A percentile compares a stretch with the other conserved stretches of the same genome.
These are phyloP conservation scores for Fonsecaea pedrosoi DNA, from an alignment of 2,329 filamentous ascomycete genomes.

Conservation along the genomic window DNA sequence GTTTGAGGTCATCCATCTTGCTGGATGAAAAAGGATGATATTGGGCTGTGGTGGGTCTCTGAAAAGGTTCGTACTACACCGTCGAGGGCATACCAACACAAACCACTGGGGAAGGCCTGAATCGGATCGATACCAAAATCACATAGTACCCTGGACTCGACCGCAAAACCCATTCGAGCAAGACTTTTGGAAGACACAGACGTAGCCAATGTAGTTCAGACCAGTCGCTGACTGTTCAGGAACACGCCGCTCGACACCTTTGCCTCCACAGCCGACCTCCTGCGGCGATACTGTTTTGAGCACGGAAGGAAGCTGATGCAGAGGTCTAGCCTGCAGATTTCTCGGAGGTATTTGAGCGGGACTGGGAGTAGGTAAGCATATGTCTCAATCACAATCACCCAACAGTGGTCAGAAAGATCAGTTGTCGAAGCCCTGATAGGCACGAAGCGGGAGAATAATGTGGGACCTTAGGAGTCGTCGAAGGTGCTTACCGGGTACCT, in stretches of 20 bases:
- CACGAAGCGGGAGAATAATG: constrained; percentile 7
- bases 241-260: neutral
- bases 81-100: neutral
- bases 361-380: neutral
- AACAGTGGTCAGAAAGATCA: neutral
- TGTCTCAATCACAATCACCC: neutral
- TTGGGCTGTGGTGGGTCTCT: neutral
- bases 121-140: neutral
- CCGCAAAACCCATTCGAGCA: neutral
- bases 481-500: neutral
- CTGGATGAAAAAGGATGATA: neutral
- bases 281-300: neutral
- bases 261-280: neutral
- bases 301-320: neutral
- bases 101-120: neutral
- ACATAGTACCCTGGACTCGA: neutral
- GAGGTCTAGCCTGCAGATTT: neutral
- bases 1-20: constrained; percentile 25
- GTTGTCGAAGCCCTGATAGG: constrained; percentile 2
- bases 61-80: neutral
- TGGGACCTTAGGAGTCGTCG: neutral
- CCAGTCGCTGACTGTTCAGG: neutral
- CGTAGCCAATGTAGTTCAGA: neutral
- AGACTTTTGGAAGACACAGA: constrained; percentile 2
- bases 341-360: neutral